phyloP scores from a whole-genome alignment of 208 protist species.

The Lotmaria passim region DNA sequence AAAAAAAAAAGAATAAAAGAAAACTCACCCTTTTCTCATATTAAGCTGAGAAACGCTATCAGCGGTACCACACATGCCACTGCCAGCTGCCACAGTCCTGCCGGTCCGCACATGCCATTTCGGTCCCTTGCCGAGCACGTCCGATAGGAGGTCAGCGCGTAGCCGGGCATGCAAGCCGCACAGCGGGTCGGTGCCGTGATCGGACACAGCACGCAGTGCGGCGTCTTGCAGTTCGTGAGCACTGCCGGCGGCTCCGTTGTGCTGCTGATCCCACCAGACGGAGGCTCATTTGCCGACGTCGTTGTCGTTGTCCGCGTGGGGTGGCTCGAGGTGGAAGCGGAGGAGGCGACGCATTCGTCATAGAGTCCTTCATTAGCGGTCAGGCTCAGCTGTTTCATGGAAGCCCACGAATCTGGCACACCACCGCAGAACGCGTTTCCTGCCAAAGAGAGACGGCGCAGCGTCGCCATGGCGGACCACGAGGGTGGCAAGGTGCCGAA shows the following conservation, averaged over 20 bases:
- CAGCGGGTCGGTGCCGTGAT: not conserved
- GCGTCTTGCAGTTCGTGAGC: not conserved
- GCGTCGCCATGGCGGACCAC: not conserved
- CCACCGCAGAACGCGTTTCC: not conserved
- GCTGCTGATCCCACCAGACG: not conserved
- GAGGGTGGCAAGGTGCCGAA: not conserved
- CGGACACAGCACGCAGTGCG: slow-evolving; percentile 3
- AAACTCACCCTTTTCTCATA: not conserved
- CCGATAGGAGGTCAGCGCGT: not conserved
- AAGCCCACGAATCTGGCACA: slow-evolving; percentile 1
- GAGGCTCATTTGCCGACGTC: not conserved
- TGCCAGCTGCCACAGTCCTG: not conserved
- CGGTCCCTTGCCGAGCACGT: not conserved
- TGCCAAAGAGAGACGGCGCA: not conserved
- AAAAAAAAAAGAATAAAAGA: not conserved
- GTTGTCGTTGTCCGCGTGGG: not conserved
- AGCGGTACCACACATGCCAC: not conserved
- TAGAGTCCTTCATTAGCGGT: not conserved
- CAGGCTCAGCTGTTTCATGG: not conserved
- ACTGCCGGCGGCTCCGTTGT: not conserved
- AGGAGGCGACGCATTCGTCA: not conserved
- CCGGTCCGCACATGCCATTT: not conserved
- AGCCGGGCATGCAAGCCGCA: not conserved
- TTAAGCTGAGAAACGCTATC: not conserved
- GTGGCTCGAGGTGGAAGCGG: not conserved